Base-by-base conservation (phyloP, 2,329 filamentous ascomycete species). In the Emericellopsis atlantica region DNA sequence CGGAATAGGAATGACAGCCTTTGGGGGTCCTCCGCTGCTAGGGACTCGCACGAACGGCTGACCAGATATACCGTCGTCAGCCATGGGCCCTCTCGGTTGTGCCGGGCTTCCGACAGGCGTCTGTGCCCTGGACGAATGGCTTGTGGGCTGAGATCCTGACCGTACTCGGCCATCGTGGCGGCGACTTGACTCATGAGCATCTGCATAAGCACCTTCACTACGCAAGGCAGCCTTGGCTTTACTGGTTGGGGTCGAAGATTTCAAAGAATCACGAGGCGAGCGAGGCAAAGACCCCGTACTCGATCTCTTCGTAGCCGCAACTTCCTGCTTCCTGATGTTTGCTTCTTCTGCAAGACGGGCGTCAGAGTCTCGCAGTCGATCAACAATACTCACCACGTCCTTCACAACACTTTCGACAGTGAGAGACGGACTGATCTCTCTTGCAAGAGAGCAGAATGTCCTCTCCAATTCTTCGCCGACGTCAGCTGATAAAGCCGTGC, bases 11-110 rank as follows among this genome's bases (percentile, higher is more conserved):
- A 26, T 16, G 37, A 6, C n/a, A n/a, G 16, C 4, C 10, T n/a
- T 12, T n/a, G 34, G 26, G 26, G 31, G 21, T 15, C 32, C 16
- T 48, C 46, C 11, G 42, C 43, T 12, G 41, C 29, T 23, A 38
- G 37, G 16, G 40, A 37, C 2, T 21, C 70, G 62, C 11, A 71
- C 55, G 48, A 76, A 76, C 0, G 72, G 72, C 45, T 58, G 71
- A 18, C 72, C 70, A 6, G 71, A 67, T 23, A 76, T 72, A 9
- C 72, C 72, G 46, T 74, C 70, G 40, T 70, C 63, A 6, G 54
- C 44, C 8, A 48, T 34, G 21, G 50, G 49, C 6, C 48, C 50
- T 14, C 52, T 51, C n/a, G 48, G 35, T 15, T 43, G 33, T 5
- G 43, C 44, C 8, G 46, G 45, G 29, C 47, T 54, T 4, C 49